These are phyloP conservation scores for Cudoniella acicularis DNA, from an alignment of 495 filamentous ascomycete species.

Conservation along the genomic window DNA sequence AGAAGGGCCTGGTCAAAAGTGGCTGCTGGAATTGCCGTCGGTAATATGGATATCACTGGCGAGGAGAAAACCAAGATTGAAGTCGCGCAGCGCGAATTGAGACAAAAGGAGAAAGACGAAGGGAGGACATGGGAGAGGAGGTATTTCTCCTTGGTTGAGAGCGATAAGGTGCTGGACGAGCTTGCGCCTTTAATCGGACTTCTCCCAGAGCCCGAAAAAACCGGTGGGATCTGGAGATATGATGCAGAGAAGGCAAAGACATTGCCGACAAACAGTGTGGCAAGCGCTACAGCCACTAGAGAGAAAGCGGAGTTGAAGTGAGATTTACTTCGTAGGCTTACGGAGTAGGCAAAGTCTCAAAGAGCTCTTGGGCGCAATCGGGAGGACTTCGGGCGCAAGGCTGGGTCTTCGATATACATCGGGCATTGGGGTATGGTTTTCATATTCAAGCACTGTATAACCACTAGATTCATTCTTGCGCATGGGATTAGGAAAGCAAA, in stretches of 20 bases:
- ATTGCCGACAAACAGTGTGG: neutral
- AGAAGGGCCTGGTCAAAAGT: constrained; percentile 89
- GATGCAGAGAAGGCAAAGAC: constrained; percentile 47
- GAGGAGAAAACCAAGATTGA: constrained; percentile 88
- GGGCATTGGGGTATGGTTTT: neutral
- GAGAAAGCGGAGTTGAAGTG: neutral
- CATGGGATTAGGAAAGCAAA: constrained; percentile 1
- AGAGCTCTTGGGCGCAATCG: neutral
- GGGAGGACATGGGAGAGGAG: constrained; percentile 79
- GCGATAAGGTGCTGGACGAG: constrained; percentile 16
- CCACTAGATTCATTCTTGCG: constrained; percentile 7
- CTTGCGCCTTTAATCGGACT: constrained; percentile 20
- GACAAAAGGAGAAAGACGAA: constrained; percentile 75
- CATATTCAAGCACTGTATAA: neutral
- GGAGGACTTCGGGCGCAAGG: neutral
- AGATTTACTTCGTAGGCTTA: too few relatives aligned
- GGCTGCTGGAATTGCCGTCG: constrained; percentile 71
- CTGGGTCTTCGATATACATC: neutral
- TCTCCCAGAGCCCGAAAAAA: constrained; percentile 54
- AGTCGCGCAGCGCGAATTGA: constrained; percentile 80
- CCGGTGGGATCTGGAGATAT: constrained; percentile 70
- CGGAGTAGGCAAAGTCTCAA: too few relatives aligned
- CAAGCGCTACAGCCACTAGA: neutral
- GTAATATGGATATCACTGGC: constrained; percentile 81
- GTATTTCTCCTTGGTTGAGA: constrained; percentile 62